Evolutionary conservation across 176 grass and related monocot species (phyloP).

Genomic region (Triticum aestivum): DNA sequence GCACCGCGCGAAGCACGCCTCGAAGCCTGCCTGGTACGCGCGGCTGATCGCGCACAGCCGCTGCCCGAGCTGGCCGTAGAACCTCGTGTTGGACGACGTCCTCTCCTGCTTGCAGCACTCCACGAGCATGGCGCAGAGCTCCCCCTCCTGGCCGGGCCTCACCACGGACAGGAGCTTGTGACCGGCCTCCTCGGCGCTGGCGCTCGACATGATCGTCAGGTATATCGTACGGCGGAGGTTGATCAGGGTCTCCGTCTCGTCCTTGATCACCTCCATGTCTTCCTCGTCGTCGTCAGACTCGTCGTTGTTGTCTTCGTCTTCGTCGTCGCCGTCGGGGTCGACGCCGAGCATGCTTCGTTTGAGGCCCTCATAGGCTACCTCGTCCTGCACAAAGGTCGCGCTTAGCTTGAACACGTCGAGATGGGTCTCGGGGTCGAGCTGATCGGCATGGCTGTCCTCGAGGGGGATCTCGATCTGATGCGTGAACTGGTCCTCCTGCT

Average conservation of each 20-base stretch:
- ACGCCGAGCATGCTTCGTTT: not conserved
- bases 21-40: not conserved
- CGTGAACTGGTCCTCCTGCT: slow-evolving; percentile 41
- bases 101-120: slow-evolving; percentile 72
- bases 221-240: slow-evolving; percentile 51
- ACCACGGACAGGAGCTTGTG: slow-evolving; percentile 45
- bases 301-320: not conserved
- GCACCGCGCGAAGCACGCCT: not conserved
- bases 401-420: slow-evolving; percentile 48
- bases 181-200: slow-evolving; percentile 40
- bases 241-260: slow-evolving; percentile 38
- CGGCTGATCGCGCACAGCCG: slow-evolving; percentile 24
- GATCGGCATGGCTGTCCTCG: not conserved
- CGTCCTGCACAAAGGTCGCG: slow-evolving; percentile 31
- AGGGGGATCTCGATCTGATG: slow-evolving; percentile 34
- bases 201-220: slow-evolving; percentile 53
- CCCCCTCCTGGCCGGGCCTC: slow-evolving; percentile 51
- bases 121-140: slow-evolving; percentile 60
- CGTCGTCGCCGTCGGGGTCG: too few relatives aligned
- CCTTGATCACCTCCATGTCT: slow-evolving; percentile 9
- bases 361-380: not conserved
- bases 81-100: slow-evolving; percentile 12
- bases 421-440: slow-evolving; percentile 36
- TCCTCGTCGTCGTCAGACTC: not conserved
- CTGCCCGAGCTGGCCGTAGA: slow-evolving; percentile 53